Conservation (phyloP, 148 eudicot species). For the Camellia sinensis region DNA sequence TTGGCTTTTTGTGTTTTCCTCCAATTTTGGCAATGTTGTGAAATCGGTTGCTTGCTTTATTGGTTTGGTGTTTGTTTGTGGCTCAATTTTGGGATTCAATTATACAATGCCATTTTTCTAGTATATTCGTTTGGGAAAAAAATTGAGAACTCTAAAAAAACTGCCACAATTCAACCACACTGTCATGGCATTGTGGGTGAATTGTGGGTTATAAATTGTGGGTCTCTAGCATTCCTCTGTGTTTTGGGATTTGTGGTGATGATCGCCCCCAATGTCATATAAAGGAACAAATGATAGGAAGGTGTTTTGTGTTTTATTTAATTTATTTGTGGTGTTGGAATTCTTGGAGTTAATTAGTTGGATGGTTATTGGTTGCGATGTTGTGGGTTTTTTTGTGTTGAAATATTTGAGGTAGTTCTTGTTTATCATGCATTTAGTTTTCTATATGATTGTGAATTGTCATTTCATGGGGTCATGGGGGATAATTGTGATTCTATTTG, state of each 20-base stretch:
- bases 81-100: background rate
- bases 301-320: background rate
- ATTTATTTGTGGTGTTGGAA: background rate
- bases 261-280: background rate
- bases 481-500: background rate
- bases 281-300: background rate
- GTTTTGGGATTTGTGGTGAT: background rate
- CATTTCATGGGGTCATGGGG: background rate
- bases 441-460: background rate
- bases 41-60: background rate
- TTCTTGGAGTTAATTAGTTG: background rate
- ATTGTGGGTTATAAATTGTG: too few species aligned
- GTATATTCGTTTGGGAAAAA: background rate
- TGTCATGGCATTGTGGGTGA: too few species aligned
- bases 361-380: background rate
- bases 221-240: background rate
- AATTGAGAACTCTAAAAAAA: too few species aligned
- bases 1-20: background rate
- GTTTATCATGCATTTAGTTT: background rate
- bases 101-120: background rate
- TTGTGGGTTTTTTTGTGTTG: background rate
- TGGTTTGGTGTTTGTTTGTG: background rate
- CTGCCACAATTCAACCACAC: too few species aligned
- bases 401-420: background rate
- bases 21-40: background rate